Evolutionary conservation across 176 grass and related monocot species (phyloP).

Genomic region (Musa beccarii): DNA sequence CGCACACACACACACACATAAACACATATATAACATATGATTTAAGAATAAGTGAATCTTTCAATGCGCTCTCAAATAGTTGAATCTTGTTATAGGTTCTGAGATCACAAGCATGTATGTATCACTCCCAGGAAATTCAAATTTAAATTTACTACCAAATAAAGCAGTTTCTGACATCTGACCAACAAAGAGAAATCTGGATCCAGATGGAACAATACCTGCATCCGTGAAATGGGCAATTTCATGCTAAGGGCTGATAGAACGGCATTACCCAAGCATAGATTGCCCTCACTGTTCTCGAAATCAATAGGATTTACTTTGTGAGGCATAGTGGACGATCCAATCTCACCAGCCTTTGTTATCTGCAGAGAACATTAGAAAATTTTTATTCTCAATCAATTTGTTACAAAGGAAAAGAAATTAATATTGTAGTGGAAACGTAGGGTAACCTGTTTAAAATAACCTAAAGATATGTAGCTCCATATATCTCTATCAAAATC

Average conservation of each 20-base stretch:
- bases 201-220: constrained; percentile 36
- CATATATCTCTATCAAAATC: constrained; percentile 93
- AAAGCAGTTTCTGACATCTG: too few species aligned
- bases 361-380: constrained; percentile 40
- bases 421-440: not conserved
- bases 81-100: not conserved
- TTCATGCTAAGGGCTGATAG: constrained; percentile 81
- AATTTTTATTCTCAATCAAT: constrained; percentile 16
- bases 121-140: too few species aligned
- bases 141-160: too few species aligned
- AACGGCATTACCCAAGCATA: constrained; percentile 44
- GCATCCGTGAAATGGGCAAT: constrained; percentile 84
- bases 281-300: constrained; percentile 96
- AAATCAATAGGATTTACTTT: constrained; percentile 99
- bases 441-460: constrained; percentile 79
- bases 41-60: not conserved
- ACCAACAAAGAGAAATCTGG: too few species aligned
- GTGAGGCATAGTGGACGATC: constrained; percentile 98
- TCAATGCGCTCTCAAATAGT: not conserved
- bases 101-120: not conserved
- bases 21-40: not conserved
- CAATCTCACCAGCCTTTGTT: constrained; percentile 84
- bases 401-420: not conserved
- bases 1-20: too few species aligned
- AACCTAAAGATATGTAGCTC: constrained; percentile 85